A percentile compares a stretch with the other conserved stretches of the same genome.
Conservation (phyloP, 106 monocot genomes). For the Amphibolis antarctica region DNA sequence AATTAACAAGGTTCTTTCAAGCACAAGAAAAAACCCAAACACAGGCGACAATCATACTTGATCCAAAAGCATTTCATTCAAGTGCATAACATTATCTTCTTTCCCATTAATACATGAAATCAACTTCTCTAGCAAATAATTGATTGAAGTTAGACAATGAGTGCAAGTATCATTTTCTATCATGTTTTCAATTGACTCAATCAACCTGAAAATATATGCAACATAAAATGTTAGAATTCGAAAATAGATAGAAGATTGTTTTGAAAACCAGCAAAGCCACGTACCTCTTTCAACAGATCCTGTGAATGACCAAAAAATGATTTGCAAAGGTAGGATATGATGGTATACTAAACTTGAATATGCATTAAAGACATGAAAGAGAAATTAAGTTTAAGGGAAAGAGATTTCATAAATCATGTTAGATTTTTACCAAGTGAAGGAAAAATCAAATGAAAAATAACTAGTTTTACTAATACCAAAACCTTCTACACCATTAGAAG, state of each 20-base stretch:
- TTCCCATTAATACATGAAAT: slow-evolving; percentile 6
- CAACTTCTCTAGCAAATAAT: slow-evolving; percentile 32
- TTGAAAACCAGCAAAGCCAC: neutral
- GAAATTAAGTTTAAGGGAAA: neutral
- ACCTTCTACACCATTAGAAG: slow-evolving; percentile 39
- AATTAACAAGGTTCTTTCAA: too few species aligned
- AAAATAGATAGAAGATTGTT: neutral
- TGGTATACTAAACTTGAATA: slow-evolving; percentile 41
- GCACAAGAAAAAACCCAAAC: too few species aligned
- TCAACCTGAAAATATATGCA: slow-evolving; percentile 6
- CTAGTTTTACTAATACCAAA: slow-evolving; percentile 19
- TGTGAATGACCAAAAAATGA: neutral
- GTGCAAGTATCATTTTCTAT: slow-evolving; percentile 17
- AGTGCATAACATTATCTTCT: slow-evolving; percentile 7
- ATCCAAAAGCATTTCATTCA: slow-evolving; percentile 6
- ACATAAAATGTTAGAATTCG: neutral
- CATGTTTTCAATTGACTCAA: slow-evolving; percentile 23
- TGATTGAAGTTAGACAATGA: slow-evolving; percentile 30
- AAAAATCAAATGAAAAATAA: slow-evolving; percentile 14
- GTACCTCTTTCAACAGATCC: slow-evolving; percentile 3
- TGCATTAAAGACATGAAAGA: neutral
- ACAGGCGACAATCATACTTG: slow-evolving; percentile 30
- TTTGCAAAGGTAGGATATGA: slow-evolving; percentile 13
- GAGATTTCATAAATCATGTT: slow-evolving; percentile 47
- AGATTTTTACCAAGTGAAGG: slow-evolving; percentile 35